Base-by-base conservation (phyloP, 805 yeast genomes). In the Hanseniaspora jakobsenii region DNA sequence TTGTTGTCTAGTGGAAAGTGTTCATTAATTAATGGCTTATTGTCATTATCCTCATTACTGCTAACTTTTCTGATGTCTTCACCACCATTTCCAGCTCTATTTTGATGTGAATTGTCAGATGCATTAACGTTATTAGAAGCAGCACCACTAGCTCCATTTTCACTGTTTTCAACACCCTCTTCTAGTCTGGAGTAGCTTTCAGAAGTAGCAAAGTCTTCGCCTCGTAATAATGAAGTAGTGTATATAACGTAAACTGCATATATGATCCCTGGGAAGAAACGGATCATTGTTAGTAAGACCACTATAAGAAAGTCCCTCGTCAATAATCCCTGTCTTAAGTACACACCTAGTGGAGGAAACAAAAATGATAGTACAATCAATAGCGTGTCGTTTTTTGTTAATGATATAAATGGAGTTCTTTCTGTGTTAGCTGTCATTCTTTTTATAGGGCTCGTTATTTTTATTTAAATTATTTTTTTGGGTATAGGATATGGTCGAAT, bases 291-390 rank as follows among this genome's bases (percentile, higher is more conserved):
- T n/a, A 44, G 19, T 12, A 37, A 16, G 17, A 44, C 2, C 62
- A 80, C 80, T 54, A 82, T 55, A 35, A 75, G 59, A 16, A 69
- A 55, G 40, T 80, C 82, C 24, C 63, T 55, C 2, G 78, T 65
- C 53, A 74, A 75, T 13, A 72, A 44, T 0, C 91, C 91, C 37
- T 75, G 62, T 55, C 86, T 69, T 26, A 78, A 65, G 59, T 75
- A 61, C 9, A 81, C 85, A 0, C 86, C 81, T 9, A 81, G 64
- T 0, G 91, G 89, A 2, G 93, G 91, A 54, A 78, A 66, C 43
- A 81, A 65, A 38, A 79, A 68, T 2, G 84, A 77, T 3, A 46
- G 6, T 2, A 35, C n/a, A 3, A 30, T 18, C 19, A 46, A 32
- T 2, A 46, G 4, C 4, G 37, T 4, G 16, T 46, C 48, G 28